Evolutionary conservation across 495 filamentous ascomycete genomes (phyloP).

Genomic region (Staphylotrichum longicolle): DNA sequence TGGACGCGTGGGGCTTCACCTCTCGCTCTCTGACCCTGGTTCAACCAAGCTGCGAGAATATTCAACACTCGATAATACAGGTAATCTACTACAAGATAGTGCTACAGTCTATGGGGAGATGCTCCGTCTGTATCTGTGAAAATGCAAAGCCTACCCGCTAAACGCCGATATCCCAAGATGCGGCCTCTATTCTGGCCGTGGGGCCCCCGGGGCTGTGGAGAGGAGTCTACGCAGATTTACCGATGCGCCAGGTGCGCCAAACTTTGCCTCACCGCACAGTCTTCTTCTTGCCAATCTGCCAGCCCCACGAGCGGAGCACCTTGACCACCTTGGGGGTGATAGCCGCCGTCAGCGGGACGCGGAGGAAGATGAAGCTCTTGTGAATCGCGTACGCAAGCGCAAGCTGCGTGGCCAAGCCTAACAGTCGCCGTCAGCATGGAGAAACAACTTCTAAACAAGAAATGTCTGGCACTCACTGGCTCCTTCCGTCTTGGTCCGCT

Average conservation of each 20-base stretch:
- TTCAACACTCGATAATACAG: too few relatives aligned
- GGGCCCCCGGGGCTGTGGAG: background rate
- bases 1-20: background rate
- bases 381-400: conserved; percentile 95
- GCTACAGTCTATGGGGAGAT: conserved; percentile 29
- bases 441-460: background rate
- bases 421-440: conserved; percentile 6
- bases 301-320: conserved; percentile 77
- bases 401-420: conserved; percentile 70
- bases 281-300: conserved; percentile 52
- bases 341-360: conserved; percentile 85
- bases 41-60: too few relatives aligned
- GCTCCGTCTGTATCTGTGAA: conserved; percentile 3
- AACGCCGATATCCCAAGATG: conserved; percentile 17
- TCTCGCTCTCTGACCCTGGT: too few relatives aligned
- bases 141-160: conserved; percentile 16
- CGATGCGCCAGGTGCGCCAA: too few relatives aligned
- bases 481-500: conserved; percentile 43
- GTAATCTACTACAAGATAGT: conserved; percentile 19
- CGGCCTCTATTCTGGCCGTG: background rate
- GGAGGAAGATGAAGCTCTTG: conserved; percentile 95
- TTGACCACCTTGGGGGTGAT: conserved; percentile 91
- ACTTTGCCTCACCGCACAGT: conserved; percentile 13
- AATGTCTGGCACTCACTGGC: conserved; percentile 49
- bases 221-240: background rate